Evolutionary conservation across 164 flowering plant genomes (phyloP), one percentile per base, ranked within the genome.

Genomic region (Magnolia changhungtana): DNA sequence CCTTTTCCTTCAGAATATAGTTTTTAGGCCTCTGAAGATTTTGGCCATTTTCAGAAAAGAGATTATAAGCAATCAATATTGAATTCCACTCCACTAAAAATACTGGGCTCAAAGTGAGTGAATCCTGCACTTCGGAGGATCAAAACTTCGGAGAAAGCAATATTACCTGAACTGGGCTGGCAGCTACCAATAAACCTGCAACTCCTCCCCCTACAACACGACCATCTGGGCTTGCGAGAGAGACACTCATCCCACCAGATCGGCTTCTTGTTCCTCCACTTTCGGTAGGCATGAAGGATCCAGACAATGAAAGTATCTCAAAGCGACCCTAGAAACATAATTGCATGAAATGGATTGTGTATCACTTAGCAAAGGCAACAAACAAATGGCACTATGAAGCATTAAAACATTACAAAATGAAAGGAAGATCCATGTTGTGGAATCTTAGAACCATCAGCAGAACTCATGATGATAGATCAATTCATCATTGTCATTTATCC

Each of bases 151-250:
- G 10, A 51, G 10, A 24, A 68, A 5, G 21, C 69, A 21, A 55
- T 8, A 49, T 74, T 80, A 94, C 99, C 95, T 94, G 98, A 61
- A 94, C 97, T 55, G 98, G 99, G 77, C 91, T 83, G 23, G 98
- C 98, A 78, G 99, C 99, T 52, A 93, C 92, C 68, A 96, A 77
- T 50, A 94, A 82, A 77, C 99, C 99, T 58, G 98, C 99, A 65
- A 96, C 98, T 61, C 97, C 96, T 79, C 99, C 99, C 13, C 99
- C 99, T 1, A 96, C 91, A 73, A 96, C 98, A 76, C 98, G 98
- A 8, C 99, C 99, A 85, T 96, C 99, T 23, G 98, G 98, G 82
- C 99, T 89, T 63, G 96, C 95, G 82, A 96, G 88, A 24, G 99
- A 94, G 59, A 96, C 98, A 72, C 98, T 94, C 98, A 96, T 90